Percentiles rank a stretch among this genome's conserved stretches.
Evolutionary conservation across 352 stramenopile species (phyloP).

Genomic region (Globisporangium canariense): DNA sequence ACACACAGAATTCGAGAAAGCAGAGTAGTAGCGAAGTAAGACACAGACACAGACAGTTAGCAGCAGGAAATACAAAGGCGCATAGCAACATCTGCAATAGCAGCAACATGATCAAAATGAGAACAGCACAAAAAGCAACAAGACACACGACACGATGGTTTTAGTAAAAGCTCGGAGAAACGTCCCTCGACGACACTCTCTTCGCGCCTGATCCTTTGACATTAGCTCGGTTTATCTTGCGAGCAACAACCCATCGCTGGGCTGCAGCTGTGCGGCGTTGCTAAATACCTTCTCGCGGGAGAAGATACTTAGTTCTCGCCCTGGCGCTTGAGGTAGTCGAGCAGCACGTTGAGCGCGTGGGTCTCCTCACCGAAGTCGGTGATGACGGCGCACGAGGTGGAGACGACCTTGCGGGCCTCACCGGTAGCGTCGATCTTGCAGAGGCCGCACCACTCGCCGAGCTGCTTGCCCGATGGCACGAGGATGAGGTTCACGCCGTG

Average conservation of each 20-base stretch:
- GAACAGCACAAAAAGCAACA: constrained; percentile 4
- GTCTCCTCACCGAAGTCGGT: constrained; percentile 99
- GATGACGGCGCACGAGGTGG: constrained; percentile 97
- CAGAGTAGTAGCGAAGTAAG: constrained; percentile 11
- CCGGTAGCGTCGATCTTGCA: constrained; percentile 98
- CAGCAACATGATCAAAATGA: neutral
- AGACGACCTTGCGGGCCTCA: constrained; percentile 98
- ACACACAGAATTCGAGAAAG: neutral
- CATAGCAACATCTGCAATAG: neutral
- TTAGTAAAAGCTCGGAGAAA: constrained; percentile 37
- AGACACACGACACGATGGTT: constrained; percentile 10
- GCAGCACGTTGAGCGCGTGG: constrained; percentile 95
- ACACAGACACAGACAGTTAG: neutral
- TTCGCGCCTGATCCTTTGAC: constrained; percentile 3
- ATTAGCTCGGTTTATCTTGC: constrained; percentile 16
- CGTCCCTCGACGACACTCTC: constrained; percentile 13
- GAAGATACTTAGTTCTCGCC: constrained; percentile 75
- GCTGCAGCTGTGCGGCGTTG: constrained; percentile 12
- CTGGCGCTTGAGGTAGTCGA: constrained; percentile 98
- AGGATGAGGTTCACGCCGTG: constrained; percentile 93
- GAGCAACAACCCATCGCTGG: neutral
- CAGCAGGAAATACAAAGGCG: constrained; percentile 4
- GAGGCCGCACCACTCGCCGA: constrained; percentile 99
- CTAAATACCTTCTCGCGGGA: constrained; percentile 23
- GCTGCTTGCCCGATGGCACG: constrained; percentile 93